Base-by-base conservation (phyloP, 768 basidiomycete genomes). In the Naganishia onofrii region DNA sequence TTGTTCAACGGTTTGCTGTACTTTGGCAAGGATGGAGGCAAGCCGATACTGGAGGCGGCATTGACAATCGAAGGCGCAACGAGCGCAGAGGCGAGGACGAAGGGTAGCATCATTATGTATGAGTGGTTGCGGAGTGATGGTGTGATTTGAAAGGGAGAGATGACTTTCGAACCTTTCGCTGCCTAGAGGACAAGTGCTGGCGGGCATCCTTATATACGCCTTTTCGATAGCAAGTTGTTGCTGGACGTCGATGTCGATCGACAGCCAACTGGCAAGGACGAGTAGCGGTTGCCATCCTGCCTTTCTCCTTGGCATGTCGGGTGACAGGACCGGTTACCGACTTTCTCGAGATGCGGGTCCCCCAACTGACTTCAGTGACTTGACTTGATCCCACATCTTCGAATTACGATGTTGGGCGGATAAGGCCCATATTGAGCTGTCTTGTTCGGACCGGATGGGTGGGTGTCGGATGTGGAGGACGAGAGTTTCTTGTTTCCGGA, bases 1-100 rank as follows among this genome's bases (percentile, higher is more conserved):
- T 58, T 71, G 26, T 53, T 52, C 28, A 74, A 42, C 9, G 52
- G 44, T 38, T 74, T 55, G 44, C 53, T 57, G 29, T 26, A 28
- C 23, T 52, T 31, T 23, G 67, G 63, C 15, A 74, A 34, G 23
- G 63, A 52, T 5, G 63, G 42, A 21, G 48, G 48, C n/a, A 46
- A 36, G 23, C 63, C 42, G 26, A 65, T 58, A 21, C 57, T 58
- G 9, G 34, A 58, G 31, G 57, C 57, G 57, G 57, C 57, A 36
- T 38, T 38, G 57, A 58, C 57, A 19, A 58, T 23, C 3, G 57
- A 58, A 21, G 57, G 57, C 31, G 57, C 57, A 12, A 58, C 57
- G n/a, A 58, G 57, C 29, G 57, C 23, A 3, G 63, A 65, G 44
- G 48, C 63, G 44, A 48, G 29, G 19, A 52, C 42, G 44, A 65